Base-by-base conservation (phyloP, 129 eudicot species). In the Lonicera japonica region DNA sequence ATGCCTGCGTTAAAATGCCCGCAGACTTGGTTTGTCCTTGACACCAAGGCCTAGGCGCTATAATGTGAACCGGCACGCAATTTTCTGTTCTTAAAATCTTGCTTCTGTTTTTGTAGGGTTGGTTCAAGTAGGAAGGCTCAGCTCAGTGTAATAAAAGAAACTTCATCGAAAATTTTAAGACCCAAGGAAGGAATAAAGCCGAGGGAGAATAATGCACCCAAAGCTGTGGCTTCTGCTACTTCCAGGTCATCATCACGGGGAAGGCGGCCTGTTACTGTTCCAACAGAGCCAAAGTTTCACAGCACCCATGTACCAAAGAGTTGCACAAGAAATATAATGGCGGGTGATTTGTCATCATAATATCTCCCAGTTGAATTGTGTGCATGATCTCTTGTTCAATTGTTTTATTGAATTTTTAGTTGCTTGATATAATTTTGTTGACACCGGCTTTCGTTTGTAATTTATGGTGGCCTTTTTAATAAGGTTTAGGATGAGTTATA, bases 231-330 rank as follows among this genome's bases (percentile, higher is more conserved):
- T 56, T 48, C 48, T 65, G 61, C 76, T 36, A 72, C 79, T 61
- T 58, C 74, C 61, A 75, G 73, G 60, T 48, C 80, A 43, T 70
- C 69, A 59, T 74, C 80, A 61, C 68, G 58, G 15, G 77, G 79
- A 77, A 86, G 69, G 48, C 70, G 61, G 57, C 73, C 82, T 12
- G 13, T 77, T 21, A 87, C 95, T 4, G 53, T 77, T 57, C 69
- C 83, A 25, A 81, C 67, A 73, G 77, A 79, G 56, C 87, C 91
- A 38, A 80, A 80, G 24, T 87, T 87, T 63, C 95, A 80, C 60
- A 83, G 68, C 60, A 60, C 75, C 36, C 83, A 70, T 75, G 23
- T 57, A 46, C 87, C 87, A 22, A 68, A 73, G 62, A 41, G 65
- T 66, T 80, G 90, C 75, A 69, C 73, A 41, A 77, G 52, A 64